Evolutionary conservation across 2,329 filamentous ascomycete species (phyloP), one percentile per base, ranked within the genome.

Genomic region (Xylariales sp.): DNA sequence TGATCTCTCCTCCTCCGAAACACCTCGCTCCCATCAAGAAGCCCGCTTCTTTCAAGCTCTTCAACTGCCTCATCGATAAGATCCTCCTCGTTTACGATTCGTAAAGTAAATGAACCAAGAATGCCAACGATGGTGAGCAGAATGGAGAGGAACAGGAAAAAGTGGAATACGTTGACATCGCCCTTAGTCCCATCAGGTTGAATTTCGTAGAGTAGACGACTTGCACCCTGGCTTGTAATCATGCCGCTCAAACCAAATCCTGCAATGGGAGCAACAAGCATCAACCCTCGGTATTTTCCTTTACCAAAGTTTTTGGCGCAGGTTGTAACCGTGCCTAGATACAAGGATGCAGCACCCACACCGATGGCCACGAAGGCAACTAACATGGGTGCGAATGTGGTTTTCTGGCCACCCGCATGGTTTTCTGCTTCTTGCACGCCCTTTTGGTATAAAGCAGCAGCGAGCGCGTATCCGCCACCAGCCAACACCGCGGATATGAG

Each of bases 291-390:
- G 76, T 97, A 91, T 76, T 91, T 92, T 3, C 94, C 93, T 68
- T 91, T 90, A 56, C 94, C 94, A 81, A 98, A 99, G 81, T 98
- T 99, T 88, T 99, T 99, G 43, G 96, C 96, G 77, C 94, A 97
- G 0, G 95, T 97, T 6, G 95, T 95, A n/a, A 99, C 91, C 1
- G 93, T 91, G 58, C 90, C 88, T 64, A 98, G 85, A 79, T 98
- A 99, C 89, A 98, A 94, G 79, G 89, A 89, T 71, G 92, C 93
- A 0, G 95, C 97, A 5, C 89, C 95, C 69, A 91, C 86, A 1
- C 96, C 96, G 65, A 99, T 89, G 59, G 87, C 86, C 54, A 94
- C 85, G 78, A 98, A 99, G 0, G 94, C 91, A 62, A 93, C 78
- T 5, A 97, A 83, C 95, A 99, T 97, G 73, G 92, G 83, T 72